Base-by-base conservation (phyloP, 1,139 yeast genomes). In the Blastobotrys malaysiensis region DNA sequence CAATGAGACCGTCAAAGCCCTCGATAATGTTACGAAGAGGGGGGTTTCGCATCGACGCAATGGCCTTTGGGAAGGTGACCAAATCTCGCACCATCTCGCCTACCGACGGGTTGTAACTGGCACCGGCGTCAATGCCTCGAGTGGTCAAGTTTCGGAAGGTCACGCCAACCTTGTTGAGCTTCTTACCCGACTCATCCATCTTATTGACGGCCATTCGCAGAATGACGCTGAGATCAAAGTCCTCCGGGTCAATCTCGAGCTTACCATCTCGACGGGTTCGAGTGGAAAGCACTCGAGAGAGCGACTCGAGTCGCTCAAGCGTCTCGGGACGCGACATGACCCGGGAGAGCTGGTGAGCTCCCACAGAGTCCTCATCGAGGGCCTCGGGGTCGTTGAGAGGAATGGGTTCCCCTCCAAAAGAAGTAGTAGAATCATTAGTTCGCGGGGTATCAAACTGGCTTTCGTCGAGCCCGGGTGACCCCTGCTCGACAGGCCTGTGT, bases 91-190 rank as follows among this genome's bases (percentile, higher is more conserved):
- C 39, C 68, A 77, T 64, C 63, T 77, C 81, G 27, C 68, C 71
- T 31, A 77, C 75, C n/a, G 80, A 71, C 43, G 80, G 79, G 48
- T 79, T 80, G 59, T 72, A 75, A 20, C 81, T 77, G 46, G 82
- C 79, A 39, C 80, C 75, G 26, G 78, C 77, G 64, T 79, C 82
- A 49, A 77, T 65, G 65, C 83, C 83, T 55, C 69, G 68, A 52
- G 79, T 77, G n/a, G 80, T 76, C 43, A 79, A 61, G 55, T 70
- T 68, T 52, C 69, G 69, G 65, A 79, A 77, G 9, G 77, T 74
- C 49, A 79, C 74, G 64, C 83, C 83, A 9, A 81, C 74, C 52
- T 72, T 73, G 55, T 77, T 76, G n/a, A 74, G 71, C 56, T 73
- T 75, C 48, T 75, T 71, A 56, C 81, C 81, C 59, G 76, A 76